A percentile compares a stretch with the other conserved stretches of the same genome.
Conservation (phyloP, 1,284 basidiomycete species). For the Heterobasidion occidentale region DNA sequence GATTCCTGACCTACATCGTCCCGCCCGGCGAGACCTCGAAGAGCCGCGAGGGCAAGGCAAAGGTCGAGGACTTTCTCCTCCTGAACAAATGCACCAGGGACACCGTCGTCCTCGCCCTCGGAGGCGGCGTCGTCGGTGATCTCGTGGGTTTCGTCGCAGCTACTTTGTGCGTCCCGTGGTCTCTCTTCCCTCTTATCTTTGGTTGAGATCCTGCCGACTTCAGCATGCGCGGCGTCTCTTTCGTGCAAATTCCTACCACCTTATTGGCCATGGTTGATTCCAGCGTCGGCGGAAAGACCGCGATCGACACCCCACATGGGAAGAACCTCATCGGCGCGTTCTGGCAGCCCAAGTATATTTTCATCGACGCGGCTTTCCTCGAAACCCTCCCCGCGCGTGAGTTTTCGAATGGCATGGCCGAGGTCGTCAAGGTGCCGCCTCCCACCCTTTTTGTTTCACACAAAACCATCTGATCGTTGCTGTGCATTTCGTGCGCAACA, state of each 20-base stretch:
- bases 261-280: constrained; percentile 99
- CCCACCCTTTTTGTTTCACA: not conserved
- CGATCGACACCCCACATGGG: constrained; percentile 93
- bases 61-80: constrained; percentile 92
- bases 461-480: not conserved
- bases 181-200: not conserved
- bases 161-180: constrained; percentile 72
- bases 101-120: constrained; percentile 89
- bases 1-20: constrained; percentile 78
- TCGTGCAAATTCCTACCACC: constrained; percentile 95
- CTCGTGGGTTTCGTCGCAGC: constrained; percentile 95
- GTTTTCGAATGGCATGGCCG: constrained; percentile 98
- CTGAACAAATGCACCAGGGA: constrained; percentile 87
- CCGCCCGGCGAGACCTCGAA: constrained; percentile 92
- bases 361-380: constrained; percentile 95
- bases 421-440: constrained; percentile 83
- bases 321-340: constrained; percentile 99
- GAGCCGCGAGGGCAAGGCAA: constrained; percentile 85
- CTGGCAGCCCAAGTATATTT: constrained; percentile 97
- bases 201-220: not conserved
- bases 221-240: constrained; percentile 85
- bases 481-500: constrained; percentile 21
- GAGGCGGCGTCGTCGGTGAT: constrained; percentile 96
- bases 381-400: constrained; percentile 90
- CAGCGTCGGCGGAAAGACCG: constrained; percentile 96